Base-by-base conservation (phyloP, 2,329 filamentous ascomycete genomes). In the Tolypocladium album region DNA sequence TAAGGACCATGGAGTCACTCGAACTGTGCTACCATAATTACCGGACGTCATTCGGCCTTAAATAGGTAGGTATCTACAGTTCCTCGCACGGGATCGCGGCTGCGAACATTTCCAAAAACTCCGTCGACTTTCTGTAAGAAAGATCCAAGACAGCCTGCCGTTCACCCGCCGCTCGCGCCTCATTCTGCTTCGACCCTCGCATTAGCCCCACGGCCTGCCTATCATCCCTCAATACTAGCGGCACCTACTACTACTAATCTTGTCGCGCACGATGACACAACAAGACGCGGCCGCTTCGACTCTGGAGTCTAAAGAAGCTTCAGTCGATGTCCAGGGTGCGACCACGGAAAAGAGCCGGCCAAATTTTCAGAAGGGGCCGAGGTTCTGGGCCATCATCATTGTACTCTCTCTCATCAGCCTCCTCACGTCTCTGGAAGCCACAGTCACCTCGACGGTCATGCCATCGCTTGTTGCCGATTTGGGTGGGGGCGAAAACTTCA, bases 401-500 rank as follows among this genome's bases (percentile, higher is more conserved):
- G 11, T 50, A 2, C 45, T 50, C 45, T 50, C 45, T 50, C 45
- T 50, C 45, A 50, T 50, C 45, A 50, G 45, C 45, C 45, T 50
- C 15, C 45, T 50, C 7, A 50, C 22, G 45, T 50, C 45, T 50
- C 9, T 9, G 45, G 55, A 57, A 57, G 55, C 55, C 22, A 67
- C 66, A 4, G 61, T 71, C 42, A 67, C 65, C 17, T 65, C 68
- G 12, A 70, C 66, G 3, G 65, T 66, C 17, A 60, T 70, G 42
- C 68, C 68, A 12, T 61, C 57, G 20, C 64, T 71, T 36, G 56
- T 64, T 20, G 56, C 60, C 17, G 63, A 66, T 34, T 56, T 71
- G 22, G 56, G 61, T 42, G 62, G 64, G 1, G 63, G 66, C 15
- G 57, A 58, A 1, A 34, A 60, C 38, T 69, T 64, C 60, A 66